Evolutionary conservation across 768 basidiomycete species (phyloP), one percentile per base, ranked within the genome.

Genomic region (Agrocybe praecox): DNA sequence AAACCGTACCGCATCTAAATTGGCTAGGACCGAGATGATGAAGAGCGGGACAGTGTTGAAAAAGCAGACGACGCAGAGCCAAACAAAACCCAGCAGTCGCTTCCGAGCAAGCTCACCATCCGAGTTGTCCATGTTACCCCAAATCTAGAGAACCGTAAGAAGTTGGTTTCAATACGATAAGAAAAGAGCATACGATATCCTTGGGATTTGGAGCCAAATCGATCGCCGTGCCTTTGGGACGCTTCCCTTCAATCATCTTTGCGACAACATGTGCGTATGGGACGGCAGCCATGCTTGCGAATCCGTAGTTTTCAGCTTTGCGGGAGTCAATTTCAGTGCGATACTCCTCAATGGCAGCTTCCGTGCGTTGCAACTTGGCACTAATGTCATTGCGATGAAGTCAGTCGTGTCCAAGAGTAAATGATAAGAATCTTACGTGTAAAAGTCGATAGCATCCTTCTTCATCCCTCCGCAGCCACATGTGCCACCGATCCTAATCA

Each of bases 1-100:
- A 57, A 49, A 21, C 62, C 88, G 52, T 64, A 94, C 89, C 36
- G 88, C 81, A 49, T 88, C 81, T 76, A 99, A 79, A 75, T 99
- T 98, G 63, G 97, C 94, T 49, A 97, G 77, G 60, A 94, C 76
- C 12, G 96, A 96, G 60, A 98, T 94, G 60, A 92, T 76, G 67
- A 96, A 84, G 17, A 99, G 76, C 18, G 97, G 97, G 10, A 96
- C 77, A 33, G 95, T 98, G 77, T 99, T 96, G 78, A 98, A 85
- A 77, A 94, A 95, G 72, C 94, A 96, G 47, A 98, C 85, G 26
- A 85, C 65, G 19, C 80, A 76, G 52, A 99, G 82, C 72, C 89
- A 82, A 34, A 89, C 57, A 72, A 92, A 91, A n/a, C 97, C 96
- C 22, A 90, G 73, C 29, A 79, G 73, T 64, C 80, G 83, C 71